Percentiles rank a stretch among this genome's conserved stretches.
phyloP scores from a whole-genome alignment of 805 yeast species.

The Starmera quercuum region DNA sequence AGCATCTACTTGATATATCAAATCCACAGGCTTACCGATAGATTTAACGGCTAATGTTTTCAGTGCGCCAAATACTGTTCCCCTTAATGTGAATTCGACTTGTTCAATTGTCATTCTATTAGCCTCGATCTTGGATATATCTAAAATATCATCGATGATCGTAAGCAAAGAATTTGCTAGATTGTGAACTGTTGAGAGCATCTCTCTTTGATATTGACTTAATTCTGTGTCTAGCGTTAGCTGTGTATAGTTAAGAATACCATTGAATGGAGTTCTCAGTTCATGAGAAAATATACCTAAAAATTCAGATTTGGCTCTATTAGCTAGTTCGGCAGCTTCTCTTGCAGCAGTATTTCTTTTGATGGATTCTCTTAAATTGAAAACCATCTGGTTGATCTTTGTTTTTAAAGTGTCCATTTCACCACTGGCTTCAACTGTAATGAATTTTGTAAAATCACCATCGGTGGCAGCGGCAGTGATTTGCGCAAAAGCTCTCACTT shows the following conservation, averaged over 20 bases:
- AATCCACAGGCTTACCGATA: conserved; percentile 69
- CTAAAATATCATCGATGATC: conserved; percentile 77
- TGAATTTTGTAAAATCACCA: conserved; percentile 79
- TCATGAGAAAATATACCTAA: conserved; percentile 80
- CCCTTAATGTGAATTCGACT: conserved; percentile 72
- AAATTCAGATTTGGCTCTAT: conserved; percentile 77
- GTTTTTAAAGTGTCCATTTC: conserved; percentile 56
- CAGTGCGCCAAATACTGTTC: conserved; percentile 79
- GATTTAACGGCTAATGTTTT: conserved; percentile 82
- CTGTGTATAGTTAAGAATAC: conserved; percentile 87
- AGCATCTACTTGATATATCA: conserved; percentile 70
- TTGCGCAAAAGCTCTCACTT: conserved; percentile 83
- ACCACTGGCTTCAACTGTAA: conserved; percentile 80
- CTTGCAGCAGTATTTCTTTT: conserved; percentile 85
- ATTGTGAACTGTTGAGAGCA: conserved; percentile 78
- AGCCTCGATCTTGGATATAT: conserved; percentile 84
- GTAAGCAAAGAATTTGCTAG: conserved; percentile 75
- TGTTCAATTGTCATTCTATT: conserved; percentile 84
- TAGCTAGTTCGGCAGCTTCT: conserved; percentile 84
- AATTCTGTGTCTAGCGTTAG: conserved; percentile 74
- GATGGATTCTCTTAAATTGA: conserved; percentile 73
- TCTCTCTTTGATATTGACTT: conserved; percentile 81
- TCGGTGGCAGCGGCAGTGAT: conserved; percentile 90
- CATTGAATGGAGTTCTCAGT: conserved; percentile 81
- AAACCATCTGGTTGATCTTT: conserved; percentile 64